These are phyloP conservation scores for Penicillium sp. DNA, from an alignment of 2,329 filamentous ascomycete species.

Conservation along the genomic window DNA sequence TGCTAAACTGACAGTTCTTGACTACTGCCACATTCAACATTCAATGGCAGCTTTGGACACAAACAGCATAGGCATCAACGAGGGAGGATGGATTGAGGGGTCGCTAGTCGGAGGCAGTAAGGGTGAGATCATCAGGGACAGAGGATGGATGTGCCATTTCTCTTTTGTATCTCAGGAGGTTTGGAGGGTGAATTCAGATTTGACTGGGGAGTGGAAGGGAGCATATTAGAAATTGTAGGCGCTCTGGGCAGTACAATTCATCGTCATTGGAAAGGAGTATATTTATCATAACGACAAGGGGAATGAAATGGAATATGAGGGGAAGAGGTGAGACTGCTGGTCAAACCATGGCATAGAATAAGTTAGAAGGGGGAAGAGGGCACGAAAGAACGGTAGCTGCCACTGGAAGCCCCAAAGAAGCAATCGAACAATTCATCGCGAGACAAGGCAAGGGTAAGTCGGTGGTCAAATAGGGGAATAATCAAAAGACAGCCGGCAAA, in stretches of 20 bases:
- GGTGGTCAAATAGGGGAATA: background rate
- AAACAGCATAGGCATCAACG: slow-evolving; percentile 5
- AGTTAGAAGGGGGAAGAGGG: background rate
- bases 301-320: slow-evolving; percentile 13
- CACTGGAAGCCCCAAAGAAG: slow-evolving; percentile 1
- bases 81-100: slow-evolving; percentile 19
- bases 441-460: slow-evolving; percentile 8
- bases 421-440: slow-evolving; percentile 4
- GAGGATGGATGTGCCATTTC: slow-evolving; percentile 11
- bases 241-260: slow-evolving; percentile 19
- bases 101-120: background rate
- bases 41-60: slow-evolving; percentile 1
- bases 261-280: slow-evolving; percentile 25
- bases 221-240: slow-evolving; percentile 21
- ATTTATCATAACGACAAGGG: slow-evolving; percentile 32
- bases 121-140: background rate
- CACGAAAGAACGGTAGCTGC: slow-evolving; percentile 4
- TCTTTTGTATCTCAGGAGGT: slow-evolving; percentile 10
- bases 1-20: slow-evolving; percentile 19
- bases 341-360: background rate
- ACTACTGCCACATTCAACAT: slow-evolving; percentile 11
- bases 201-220: background rate
- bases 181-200: slow-evolving; percentile 1
- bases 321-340: background rate
- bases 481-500: background rate